Percentiles rank a stretch among this genome's conserved stretches.
phyloP scores from a whole-genome alignment of 306 rosid species.

The Senna siamea region DNA sequence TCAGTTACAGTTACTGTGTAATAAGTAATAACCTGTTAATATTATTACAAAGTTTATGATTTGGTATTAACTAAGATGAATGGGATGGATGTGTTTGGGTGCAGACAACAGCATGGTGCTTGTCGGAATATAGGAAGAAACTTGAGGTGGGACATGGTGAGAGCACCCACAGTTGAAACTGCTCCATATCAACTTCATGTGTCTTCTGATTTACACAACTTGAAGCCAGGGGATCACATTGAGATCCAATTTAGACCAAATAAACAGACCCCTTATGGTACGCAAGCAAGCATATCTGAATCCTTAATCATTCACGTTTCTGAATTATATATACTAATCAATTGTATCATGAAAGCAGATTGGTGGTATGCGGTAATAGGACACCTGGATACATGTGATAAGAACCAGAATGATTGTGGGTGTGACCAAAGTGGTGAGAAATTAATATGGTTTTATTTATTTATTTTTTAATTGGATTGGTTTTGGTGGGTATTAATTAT shows the following conservation, averaged over 20 bases:
- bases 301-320: neutral
- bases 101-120: slow-evolving; percentile 61
- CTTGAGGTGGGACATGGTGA: slow-evolving; percentile 64
- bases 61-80: neutral
- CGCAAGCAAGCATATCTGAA: neutral
- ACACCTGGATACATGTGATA: slow-evolving; percentile 7
- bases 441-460: neutral
- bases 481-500: neutral
- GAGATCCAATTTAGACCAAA: slow-evolving; percentile 73
- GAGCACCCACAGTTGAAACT: slow-evolving; percentile 58
- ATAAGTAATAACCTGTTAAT: too few relatives aligned
- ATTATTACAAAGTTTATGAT: too few relatives aligned
- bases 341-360: neutral
- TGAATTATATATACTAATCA: too few relatives aligned
- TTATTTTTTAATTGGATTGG: neutral
- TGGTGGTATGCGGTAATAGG: slow-evolving; percentile 6
- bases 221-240: slow-evolving; percentile 72
- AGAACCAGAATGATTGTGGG: neutral
- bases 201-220: slow-evolving; percentile 52
- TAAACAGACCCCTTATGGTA: slow-evolving; percentile 62
- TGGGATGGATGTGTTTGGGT: slow-evolving; percentile 6
- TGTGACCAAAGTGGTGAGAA: slow-evolving; percentile 10
- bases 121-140: slow-evolving; percentile 52
- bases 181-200: slow-evolving; percentile 54
- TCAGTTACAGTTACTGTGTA: too few relatives aligned